These are phyloP conservation scores for Aspergillus carlsbadensis DNA, from an alignment of 495 filamentous ascomycete species.

Conservation along the genomic window DNA sequence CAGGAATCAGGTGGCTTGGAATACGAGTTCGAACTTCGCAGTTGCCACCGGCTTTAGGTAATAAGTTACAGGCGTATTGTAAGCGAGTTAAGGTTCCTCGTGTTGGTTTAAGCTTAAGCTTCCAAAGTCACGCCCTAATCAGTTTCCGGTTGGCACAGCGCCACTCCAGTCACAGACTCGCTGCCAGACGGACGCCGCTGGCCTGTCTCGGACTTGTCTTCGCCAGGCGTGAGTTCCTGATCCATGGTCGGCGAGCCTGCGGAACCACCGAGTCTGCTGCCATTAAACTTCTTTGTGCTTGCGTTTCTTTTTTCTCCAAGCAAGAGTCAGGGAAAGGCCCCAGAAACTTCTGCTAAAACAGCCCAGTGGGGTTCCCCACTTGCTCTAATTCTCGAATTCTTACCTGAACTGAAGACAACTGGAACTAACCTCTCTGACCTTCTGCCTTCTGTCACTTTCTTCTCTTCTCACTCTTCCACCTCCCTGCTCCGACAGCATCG, in stretches of 20 bases:
- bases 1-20: slow-evolving; percentile 17
- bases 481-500: slow-evolving; percentile 1
- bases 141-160: slow-evolving; percentile 33
- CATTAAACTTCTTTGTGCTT: too few relatives aligned
- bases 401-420: not conserved
- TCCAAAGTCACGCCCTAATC: slow-evolving; percentile 42
- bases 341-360: slow-evolving; percentile 8
- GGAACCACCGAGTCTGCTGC: too few relatives aligned
- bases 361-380: slow-evolving; percentile 15
- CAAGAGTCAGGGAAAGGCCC: not conserved
- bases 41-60: slow-evolving; percentile 13
- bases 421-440: not conserved
- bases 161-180: slow-evolving; percentile 18
- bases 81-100: slow-evolving; percentile 52
- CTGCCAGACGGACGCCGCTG: too few relatives aligned
- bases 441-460: slow-evolving; percentile 4
- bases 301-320: not conserved
- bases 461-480: not conserved
- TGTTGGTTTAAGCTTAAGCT: slow-evolving; percentile 57
- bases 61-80: slow-evolving; percentile 14
- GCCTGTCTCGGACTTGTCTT: too few relatives aligned
- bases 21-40: too few relatives aligned
- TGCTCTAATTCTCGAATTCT: slow-evolving; percentile 8
- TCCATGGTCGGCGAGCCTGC: not conserved
- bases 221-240: not conserved